phyloP scores from a whole-genome alignment of 345 rosid genomes.

The Stellera chamaejasme region DNA sequence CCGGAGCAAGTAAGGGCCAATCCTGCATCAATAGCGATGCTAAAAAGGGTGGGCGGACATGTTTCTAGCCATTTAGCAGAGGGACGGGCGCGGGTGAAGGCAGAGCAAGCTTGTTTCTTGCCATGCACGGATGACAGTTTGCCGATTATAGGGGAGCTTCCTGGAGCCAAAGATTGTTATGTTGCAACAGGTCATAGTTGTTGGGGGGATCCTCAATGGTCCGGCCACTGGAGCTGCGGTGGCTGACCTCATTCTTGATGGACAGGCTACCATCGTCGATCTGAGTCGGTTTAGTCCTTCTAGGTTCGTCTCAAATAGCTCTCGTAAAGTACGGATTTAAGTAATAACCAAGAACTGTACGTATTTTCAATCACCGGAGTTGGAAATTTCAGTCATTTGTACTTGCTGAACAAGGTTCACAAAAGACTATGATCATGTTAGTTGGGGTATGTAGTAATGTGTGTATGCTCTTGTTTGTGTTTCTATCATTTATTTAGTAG shows the following conservation, averaged over 20 bases:
- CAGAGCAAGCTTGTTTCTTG: constrained; percentile 92
- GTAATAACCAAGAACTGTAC: background rate
- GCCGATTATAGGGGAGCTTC: constrained; percentile 74
- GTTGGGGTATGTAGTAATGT: too few relatives aligned
- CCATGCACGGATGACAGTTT: constrained; percentile 68
- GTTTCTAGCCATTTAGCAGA: constrained; percentile 67
- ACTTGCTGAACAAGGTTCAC: too few relatives aligned
- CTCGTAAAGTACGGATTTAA: constrained; percentile 5
- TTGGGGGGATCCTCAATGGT: constrained; percentile 94
- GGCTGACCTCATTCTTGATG: constrained; percentile 72
- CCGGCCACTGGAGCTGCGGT: constrained; percentile 89
- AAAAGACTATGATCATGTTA: too few relatives aligned
- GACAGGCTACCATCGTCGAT: constrained; percentile 50
- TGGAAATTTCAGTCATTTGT: too few relatives aligned
- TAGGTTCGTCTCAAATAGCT: constrained; percentile 33
- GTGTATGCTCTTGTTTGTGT: too few relatives aligned
- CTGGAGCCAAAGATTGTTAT: constrained; percentile 58
- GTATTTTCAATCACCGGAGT: too few relatives aligned
- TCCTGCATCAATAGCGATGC: constrained; percentile 55
- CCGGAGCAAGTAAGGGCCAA: constrained; percentile 50
- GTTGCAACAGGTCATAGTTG: constrained; percentile 85
- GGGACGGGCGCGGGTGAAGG: constrained; percentile 47
- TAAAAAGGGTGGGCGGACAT: constrained; percentile 63
- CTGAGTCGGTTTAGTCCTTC: constrained; percentile 64
- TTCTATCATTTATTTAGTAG: too few relatives aligned